Base-by-base conservation (phyloP, 2,329 filamentous ascomycete species). In the Rhynchosporium agropyri region DNA sequence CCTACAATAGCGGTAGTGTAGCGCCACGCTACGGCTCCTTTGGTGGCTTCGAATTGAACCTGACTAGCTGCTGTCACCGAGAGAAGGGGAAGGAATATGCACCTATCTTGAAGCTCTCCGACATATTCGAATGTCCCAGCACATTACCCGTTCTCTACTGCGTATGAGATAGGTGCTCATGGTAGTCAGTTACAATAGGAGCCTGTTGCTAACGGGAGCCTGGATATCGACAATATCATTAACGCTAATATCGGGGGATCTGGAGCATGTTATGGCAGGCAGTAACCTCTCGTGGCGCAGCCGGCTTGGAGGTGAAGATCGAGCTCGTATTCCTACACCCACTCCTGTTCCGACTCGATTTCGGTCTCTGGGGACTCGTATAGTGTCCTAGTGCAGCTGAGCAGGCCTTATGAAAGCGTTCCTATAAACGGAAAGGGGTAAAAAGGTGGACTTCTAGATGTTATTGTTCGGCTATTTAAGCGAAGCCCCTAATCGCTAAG, bases 241-340 rank as follows among this genome's bases (percentile, higher is more conserved):
- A 46, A 46, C 43, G 43, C 13, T n/a, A 46, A 26, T n/a, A 46
- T 46, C 43, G 43, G n/a, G n/a, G 8, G 43, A 20, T 46, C 43
- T 46, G 43, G n/a, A 46, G n/a, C n/a, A n/a, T n/a, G n/a, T n/a
- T n/a, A n/a, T n/a, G n/a, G n/a, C n/a, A n/a, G n/a, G n/a, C n/a
- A n/a, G n/a, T 20, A 26, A 26, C 43, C 43, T 46, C n/a, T 20
- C 43, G n/a, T n/a, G 43, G 20, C 43, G 43, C n/a, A 46, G 43
- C 43, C 43, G 43, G 43, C 43, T 46, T 20, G n/a, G n/a, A 46
- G 43, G 43, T n/a, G n/a, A 46, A 46, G n/a, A 46, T 46, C n/a
- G n/a, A 46, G 43, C 43, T n/a, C n/a, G n/a, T n/a, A 46, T 20
- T 46, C 9, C 43, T 46, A 26, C n/a, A 26, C 43, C n/a, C n/a